Evolutionary conservation across 768 basidiomycete genomes (phyloP).

Genomic region (Rhodotorula paludigena): DNA sequence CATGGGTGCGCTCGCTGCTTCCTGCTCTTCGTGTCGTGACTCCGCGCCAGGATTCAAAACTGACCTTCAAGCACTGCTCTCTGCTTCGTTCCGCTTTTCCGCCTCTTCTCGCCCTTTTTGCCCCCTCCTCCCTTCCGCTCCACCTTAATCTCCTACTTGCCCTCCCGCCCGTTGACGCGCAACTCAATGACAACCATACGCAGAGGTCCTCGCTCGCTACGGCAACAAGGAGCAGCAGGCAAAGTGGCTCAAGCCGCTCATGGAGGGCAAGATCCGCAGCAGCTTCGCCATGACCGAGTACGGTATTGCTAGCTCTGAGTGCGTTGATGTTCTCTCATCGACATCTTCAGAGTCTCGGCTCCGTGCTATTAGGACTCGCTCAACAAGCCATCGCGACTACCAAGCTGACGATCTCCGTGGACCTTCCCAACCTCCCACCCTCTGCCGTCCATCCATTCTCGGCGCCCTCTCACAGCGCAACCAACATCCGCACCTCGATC

Average conservation of each 20-base stretch:
- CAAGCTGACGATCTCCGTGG: background rate
- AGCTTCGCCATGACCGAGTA: conserved; percentile 97
- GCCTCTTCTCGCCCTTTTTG: background rate
- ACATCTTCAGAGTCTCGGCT: no score
- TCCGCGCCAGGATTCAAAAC: no score
- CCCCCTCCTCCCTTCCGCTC: background rate
- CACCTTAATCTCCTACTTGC: background rate
- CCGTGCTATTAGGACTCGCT: conserved; percentile 48
- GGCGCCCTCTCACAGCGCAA: conserved; percentile 79
- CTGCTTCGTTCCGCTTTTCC: background rate
- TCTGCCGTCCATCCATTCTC: background rate
- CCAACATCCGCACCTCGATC: conserved; percentile 85
- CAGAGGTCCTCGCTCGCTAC: conserved; percentile 94
- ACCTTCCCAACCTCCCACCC: background rate
- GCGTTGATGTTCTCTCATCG: background rate
- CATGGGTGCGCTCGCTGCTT: conserved; percentile 12
- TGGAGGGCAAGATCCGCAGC: conserved; percentile 88
- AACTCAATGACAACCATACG: no score
- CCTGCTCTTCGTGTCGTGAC: no score
- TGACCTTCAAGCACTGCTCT: no score
- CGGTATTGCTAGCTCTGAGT: conserved; percentile 51
- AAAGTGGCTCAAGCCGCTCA: conserved; percentile 78
- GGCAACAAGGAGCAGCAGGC: conserved; percentile 86
- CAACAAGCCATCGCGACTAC: no score
- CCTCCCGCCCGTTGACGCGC: conserved; percentile 1